Conservation (phyloP, 805 yeast genomes). For the Ogataea degrootiae region DNA sequence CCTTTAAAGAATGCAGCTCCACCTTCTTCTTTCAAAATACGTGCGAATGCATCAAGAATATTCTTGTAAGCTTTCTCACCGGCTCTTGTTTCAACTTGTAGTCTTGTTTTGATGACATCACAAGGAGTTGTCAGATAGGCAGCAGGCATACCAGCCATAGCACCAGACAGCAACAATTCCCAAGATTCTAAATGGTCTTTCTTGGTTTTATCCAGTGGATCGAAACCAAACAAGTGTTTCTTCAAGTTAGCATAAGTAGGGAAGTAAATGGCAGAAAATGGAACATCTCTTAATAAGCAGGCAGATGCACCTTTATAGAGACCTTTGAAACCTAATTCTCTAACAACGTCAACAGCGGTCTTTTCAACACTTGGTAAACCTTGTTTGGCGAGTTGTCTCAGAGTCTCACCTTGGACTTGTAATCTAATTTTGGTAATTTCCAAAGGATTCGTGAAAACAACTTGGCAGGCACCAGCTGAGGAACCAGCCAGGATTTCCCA, state of each 20-base stretch:
- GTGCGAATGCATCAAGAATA: slow-evolving; percentile 68
- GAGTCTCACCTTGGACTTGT: slow-evolving; percentile 82
- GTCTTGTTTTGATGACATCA: slow-evolving; percentile 92
- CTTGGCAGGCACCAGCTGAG: slow-evolving; percentile 95
- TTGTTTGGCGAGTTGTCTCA: slow-evolving; percentile 34
- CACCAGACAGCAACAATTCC: slow-evolving; percentile 86
- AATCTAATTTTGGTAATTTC: slow-evolving; percentile 93
- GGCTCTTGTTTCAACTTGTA: slow-evolving; percentile 75
- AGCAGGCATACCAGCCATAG: slow-evolving; percentile 96
- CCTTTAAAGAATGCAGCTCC: slow-evolving; percentile 89
- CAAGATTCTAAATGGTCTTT: slow-evolving; percentile 63
- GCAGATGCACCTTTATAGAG: slow-evolving; percentile 90
- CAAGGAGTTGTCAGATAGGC: slow-evolving; percentile 96
- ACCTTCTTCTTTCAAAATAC: slow-evolving; percentile 80
- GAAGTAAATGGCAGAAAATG: slow-evolving; percentile 94
- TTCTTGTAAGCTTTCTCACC: slow-evolving; percentile 79
- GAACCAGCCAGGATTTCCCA: slow-evolving; percentile 88
- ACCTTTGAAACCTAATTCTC: slow-evolving; percentile 76
- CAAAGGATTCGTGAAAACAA: slow-evolving; percentile 89
- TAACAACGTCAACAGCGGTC: slow-evolving; percentile 68
- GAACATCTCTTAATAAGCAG: slow-evolving; percentile 90
- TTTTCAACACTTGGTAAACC: slow-evolving; percentile 32
- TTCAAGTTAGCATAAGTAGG: slow-evolving; percentile 95
- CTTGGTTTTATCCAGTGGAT: slow-evolving; percentile 61
- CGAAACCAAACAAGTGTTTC: slow-evolving; percentile 73